These are phyloP conservation scores for Termitomyces eurrhizus DNA, from an alignment of 768 basidiomycete species.

Conservation along the genomic window DNA sequence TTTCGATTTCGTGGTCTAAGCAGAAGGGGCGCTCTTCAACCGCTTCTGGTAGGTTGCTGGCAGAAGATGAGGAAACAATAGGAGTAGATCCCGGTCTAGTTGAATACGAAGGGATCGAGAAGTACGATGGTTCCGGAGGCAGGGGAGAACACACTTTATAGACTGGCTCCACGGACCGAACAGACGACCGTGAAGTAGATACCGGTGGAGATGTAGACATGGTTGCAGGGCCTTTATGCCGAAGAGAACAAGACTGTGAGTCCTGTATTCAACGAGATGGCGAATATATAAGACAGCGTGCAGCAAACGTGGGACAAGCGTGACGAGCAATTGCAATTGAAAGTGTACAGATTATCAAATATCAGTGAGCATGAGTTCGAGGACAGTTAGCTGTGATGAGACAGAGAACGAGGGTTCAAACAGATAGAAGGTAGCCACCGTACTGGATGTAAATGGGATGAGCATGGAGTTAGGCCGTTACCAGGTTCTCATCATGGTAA, in stretches of 20 bases:
- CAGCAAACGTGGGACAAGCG: conserved; percentile 14
- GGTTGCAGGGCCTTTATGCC: background rate
- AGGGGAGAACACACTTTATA: conserved; percentile 10
- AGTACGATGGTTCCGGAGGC: conserved; percentile 14
- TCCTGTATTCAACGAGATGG: conserved; percentile 6
- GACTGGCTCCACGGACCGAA: background rate
- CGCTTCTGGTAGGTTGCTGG: background rate
- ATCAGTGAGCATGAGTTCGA: background rate
- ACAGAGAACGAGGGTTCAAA: conserved; percentile 3
- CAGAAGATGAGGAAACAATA: conserved; percentile 1
- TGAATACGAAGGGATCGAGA: conserved; percentile 10
- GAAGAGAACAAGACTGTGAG: background rate
- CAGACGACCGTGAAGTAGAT: conserved; percentile 15
- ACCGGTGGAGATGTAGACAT: conserved; percentile 12
- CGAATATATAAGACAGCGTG: conserved; percentile 12
- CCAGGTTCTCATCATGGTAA: conserved; percentile 1
- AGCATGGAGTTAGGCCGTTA: conserved; percentile 6
- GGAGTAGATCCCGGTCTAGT: conserved; percentile 12
- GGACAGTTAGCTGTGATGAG: background rate
- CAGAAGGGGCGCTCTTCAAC: conserved; percentile 1
- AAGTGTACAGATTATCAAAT: conserved; percentile 5
- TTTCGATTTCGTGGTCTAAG: conserved; percentile 18
- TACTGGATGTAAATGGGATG: background rate
- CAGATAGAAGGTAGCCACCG: background rate
- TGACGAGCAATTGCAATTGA: conserved; percentile 6